Base-by-base conservation (phyloP, 2,329 filamentous ascomycete genomes). In the Arthrinium phaeospermum region DNA sequence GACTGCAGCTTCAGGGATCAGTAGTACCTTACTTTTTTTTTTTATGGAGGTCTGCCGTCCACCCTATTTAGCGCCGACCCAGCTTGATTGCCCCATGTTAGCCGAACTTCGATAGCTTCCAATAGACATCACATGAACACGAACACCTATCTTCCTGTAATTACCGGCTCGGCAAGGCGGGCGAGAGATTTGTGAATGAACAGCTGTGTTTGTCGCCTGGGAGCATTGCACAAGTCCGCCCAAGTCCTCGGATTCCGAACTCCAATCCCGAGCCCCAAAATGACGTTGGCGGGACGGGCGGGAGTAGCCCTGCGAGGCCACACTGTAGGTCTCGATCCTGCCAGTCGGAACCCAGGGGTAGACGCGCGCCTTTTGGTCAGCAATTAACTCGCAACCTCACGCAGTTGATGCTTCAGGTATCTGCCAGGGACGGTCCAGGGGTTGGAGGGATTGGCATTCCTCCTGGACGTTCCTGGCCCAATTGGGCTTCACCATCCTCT, bases 361-460 rank as follows among this genome's bases (percentile, higher is more conserved):
- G 34, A 64, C 57, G 57, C 57, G 57, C 57, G 57, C 57, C 53
- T 41, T 22, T 64, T 41, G 57, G 57, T 68, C 57, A 34, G 34
- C 57, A 64, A 64, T 64, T 37, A 64, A 64, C 19, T n/a, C 22
- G 57, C 57, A 10, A 41, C 57, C 27, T 68, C 67, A 46, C 30
- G 67, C 67, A 68, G 41, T 68, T 68, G 41, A 30, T 68, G 67
- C 41, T 30, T 68, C 67, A 68, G 67, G 24, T 68, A n/a, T 30
- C 41, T 45, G 67, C 44, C 67, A 68, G 45, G 67, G 67, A 27
- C 57, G 34, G 57, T 22, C n/a, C 57, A 64, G 57, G 57, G 57
- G 57, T 64, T 64, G 57, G 30, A 64, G 57, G 51, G 53, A 34
- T 61, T 61, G 53, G 13, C 53, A 37, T 34, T 61, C 53, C 53